Conservation (phyloP, 2,329 filamentous ascomycete species). For the Celoporthe dispersa region DNA sequence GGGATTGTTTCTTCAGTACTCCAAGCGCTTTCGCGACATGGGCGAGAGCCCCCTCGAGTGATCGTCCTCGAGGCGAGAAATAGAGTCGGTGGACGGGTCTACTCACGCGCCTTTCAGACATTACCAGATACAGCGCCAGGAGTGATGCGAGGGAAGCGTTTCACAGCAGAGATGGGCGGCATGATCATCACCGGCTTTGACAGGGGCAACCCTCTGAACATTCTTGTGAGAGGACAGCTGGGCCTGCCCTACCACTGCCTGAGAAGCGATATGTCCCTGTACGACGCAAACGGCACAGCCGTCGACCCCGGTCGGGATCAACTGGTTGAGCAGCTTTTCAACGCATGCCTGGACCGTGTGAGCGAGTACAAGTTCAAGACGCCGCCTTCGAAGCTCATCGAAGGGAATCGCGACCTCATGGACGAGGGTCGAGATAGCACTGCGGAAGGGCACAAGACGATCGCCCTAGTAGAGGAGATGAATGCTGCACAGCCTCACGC, state of each 20-base stretch:
- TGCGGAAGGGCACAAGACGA: conserved; percentile 70
- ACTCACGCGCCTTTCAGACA: conserved; percentile 73
- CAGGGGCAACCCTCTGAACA: conserved; percentile 89
- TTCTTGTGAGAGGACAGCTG: conserved; percentile 88
- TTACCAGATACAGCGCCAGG: conserved; percentile 45
- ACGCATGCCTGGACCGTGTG: conserved; percentile 90
- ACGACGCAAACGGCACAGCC: conserved; percentile 78
- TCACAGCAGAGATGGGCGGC: conserved; percentile 94
- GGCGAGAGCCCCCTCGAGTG: conserved; percentile 74
- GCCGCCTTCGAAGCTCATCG: conserved; percentile 70
- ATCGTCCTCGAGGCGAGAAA: conserved; percentile 85
- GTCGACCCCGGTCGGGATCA: conserved; percentile 80
- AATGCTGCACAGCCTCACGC: conserved; percentile 63
- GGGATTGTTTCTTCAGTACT: conserved; percentile 80
- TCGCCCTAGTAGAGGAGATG: conserved; percentile 74
- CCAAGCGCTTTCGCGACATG: conserved; percentile 65
- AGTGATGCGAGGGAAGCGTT: conserved; percentile 58
- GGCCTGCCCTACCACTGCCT: conserved; percentile 84
- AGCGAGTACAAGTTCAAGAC: conserved; percentile 87
- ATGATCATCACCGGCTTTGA: conserved; percentile 99
- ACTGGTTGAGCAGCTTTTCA: conserved; percentile 89
- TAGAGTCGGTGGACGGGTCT: conserved; percentile 89
- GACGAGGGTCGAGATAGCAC: conserved; percentile 80
- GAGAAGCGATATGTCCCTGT: conserved; percentile 81
- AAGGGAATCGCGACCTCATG: conserved; percentile 82